Conservation (phyloP, 345 rosid species). For the Pistacia integerrima region DNA sequence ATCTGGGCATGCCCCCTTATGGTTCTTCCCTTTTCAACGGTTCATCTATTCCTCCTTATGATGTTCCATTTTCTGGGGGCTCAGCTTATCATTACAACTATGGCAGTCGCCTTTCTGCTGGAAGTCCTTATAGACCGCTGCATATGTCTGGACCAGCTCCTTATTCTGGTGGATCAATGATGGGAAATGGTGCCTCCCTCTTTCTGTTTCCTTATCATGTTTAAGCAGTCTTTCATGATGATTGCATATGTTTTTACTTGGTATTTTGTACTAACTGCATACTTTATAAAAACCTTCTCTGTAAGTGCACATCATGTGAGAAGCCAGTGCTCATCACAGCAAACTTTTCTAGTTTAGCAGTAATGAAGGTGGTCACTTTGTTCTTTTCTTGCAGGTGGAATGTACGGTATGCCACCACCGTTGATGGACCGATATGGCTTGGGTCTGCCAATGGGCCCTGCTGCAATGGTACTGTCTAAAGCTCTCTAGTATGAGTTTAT, state of each 20-base stretch:
- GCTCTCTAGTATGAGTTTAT: slow-evolving; percentile 11
- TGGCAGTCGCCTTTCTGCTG: slow-evolving; percentile 67
- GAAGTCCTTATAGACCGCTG: slow-evolving; percentile 82
- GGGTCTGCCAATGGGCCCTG: slow-evolving; percentile 81
- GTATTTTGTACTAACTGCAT: neutral
- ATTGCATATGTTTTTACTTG: neutral
- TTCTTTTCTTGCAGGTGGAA: slow-evolving; percentile 51
- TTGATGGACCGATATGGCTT: slow-evolving; percentile 89
- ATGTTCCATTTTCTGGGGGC: slow-evolving; percentile 84
- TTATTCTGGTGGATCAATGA: slow-evolving; percentile 83
- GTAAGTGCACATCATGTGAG: neutral
- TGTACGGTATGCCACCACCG: slow-evolving; percentile 83
- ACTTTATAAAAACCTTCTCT: neutral
- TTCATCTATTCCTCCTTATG: slow-evolving; percentile 84
- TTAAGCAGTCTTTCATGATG: neutral
- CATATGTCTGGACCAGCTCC: slow-evolving; percentile 87
- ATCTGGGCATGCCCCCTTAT: slow-evolving; percentile 90
- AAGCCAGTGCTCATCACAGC: neutral
- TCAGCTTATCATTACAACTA: slow-evolving; percentile 92
- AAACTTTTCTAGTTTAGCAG: neutral
- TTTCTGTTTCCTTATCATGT: neutral
- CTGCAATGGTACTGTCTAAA: slow-evolving; percentile 67
- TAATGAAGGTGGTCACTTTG: slow-evolving; percentile 3
- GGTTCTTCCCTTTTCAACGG: slow-evolving; percentile 83
- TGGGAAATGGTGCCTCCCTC: slow-evolving; percentile 62